phyloP scores from a whole-genome alignment of 2,329 filamentous ascomycete genomes.

The Fonsecaea nubica region DNA sequence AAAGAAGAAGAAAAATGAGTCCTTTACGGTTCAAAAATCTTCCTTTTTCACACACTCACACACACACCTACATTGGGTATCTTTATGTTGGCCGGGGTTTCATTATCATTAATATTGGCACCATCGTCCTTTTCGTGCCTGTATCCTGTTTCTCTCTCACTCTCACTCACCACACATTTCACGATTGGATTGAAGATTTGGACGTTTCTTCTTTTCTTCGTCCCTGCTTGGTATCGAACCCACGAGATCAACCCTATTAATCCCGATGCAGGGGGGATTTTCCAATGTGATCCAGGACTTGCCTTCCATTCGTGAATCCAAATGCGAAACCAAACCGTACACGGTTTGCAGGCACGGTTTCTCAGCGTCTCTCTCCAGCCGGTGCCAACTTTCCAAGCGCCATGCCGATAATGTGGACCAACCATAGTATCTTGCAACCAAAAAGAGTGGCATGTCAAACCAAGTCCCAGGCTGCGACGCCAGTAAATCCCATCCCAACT shows the following conservation, averaged over 20 bases:
- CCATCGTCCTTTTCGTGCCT: no score
- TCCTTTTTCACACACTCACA: no score
- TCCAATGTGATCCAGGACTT: neutral
- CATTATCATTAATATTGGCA: no score
- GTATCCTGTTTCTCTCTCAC: no score
- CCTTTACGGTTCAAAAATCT: no score
- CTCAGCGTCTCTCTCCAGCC: neutral
- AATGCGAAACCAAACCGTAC: neutral
- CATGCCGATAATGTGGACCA: constrained; percentile 1
- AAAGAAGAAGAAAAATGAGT: no score
- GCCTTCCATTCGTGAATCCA: neutral
- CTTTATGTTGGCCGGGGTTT: no score
- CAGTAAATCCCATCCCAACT: constrained; percentile 57
- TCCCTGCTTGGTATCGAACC: neutral
- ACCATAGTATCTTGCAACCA: neutral
- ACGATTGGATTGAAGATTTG: neutral
- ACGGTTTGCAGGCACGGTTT: neutral
- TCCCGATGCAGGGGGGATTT: neutral
- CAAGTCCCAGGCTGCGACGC: constrained; percentile 63
- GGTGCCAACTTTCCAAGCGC: neutral
- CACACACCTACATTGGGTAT: no score
- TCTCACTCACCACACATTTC: no score
- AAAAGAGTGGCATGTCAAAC: constrained; percentile 40
- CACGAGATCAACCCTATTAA: neutral
- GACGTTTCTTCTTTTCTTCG: neutral